A percentile compares a stretch with the other conserved stretches of the same genome.
phyloP scores from a whole-genome alignment of 129 eudicot species.

The Artemisia tridentata region DNA sequence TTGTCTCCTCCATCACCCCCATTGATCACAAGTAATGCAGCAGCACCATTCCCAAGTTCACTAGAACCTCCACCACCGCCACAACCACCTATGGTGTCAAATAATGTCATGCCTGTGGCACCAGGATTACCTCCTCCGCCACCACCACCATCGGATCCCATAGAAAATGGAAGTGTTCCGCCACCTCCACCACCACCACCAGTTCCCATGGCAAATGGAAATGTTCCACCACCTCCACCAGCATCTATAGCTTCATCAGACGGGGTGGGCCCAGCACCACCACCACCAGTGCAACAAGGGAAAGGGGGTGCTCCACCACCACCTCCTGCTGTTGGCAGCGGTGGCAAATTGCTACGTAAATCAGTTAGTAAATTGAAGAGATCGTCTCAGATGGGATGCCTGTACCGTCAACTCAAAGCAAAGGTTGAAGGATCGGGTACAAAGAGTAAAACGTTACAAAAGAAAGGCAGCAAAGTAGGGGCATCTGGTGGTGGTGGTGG shows the following conservation, averaged over 20 bases:
- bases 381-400: conserved; percentile 87
- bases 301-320: conserved; percentile 74
- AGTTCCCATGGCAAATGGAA: conserved; percentile 19
- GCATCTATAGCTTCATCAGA: conserved; percentile 29
- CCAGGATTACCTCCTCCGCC: conserved; percentile 26
- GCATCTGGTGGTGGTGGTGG: conserved; percentile 38
- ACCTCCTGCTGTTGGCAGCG: conserved; percentile 57
- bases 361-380: conserved; percentile 61
- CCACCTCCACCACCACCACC: conserved; percentile 46
- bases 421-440: conserved; percentile 82
- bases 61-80: conserved; percentile 14
- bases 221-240: conserved; percentile 50
- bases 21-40: conserved; percentile 3
- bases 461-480: conserved; percentile 45
- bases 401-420: conserved; percentile 74
- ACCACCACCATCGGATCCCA: conserved; percentile 31
- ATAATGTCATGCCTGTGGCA: conserved; percentile 12
- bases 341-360: conserved; percentile 44
- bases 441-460: conserved; percentile 42
- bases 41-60: background rate
- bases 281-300: conserved; percentile 34
- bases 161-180: background rate
- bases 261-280: conserved; percentile 37
- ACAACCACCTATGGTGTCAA: conserved; percentile 17
- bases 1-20: conserved; percentile 19